These are phyloP conservation scores for Coemansia sp. DNA, from an alignment of 192 early-diverging fungal species.

Conservation along the genomic window DNA sequence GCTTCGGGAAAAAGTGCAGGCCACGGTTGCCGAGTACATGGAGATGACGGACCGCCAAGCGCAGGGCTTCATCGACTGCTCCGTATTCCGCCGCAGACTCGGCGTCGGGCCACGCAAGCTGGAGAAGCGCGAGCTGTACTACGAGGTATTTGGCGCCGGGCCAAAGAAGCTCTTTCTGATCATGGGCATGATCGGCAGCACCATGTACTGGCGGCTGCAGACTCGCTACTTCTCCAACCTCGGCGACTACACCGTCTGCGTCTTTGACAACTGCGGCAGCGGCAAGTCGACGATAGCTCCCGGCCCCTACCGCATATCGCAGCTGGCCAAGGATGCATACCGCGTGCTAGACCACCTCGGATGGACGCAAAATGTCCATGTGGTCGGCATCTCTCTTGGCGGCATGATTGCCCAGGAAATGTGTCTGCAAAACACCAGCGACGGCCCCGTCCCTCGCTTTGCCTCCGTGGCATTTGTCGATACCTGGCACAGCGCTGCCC, in stretches of 20 bases:
- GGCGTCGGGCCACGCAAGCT: constrained; percentile 6
- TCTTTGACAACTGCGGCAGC: constrained; percentile 85
- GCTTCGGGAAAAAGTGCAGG: not conserved
- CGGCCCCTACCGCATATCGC: constrained; percentile 58
- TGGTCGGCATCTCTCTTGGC: constrained; percentile 83
- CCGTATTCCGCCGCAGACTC: constrained; percentile 14
- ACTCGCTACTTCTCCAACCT: constrained; percentile 63
- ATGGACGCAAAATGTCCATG: constrained; percentile 67
- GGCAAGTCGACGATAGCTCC: constrained; percentile 51
- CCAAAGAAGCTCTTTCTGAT: constrained; percentile 68
- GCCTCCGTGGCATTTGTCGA: constrained; percentile 40
- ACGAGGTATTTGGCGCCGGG: constrained; percentile 73
- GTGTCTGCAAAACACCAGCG: constrained; percentile 27
- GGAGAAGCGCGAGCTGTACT: constrained; percentile 58
- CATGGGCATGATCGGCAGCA: constrained; percentile 60
- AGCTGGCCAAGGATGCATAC: constrained; percentile 73
- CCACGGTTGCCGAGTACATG: constrained; percentile 27
- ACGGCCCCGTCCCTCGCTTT: constrained; percentile 3
- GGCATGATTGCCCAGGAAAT: constrained; percentile 84
- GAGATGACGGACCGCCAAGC: constrained; percentile 17
- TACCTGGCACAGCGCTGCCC: constrained; percentile 45
- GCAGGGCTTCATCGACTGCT: constrained; percentile 20
- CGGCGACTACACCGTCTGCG: constrained; percentile 65
- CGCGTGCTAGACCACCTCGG: constrained; percentile 69
- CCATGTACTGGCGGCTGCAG: constrained; percentile 56